Percentiles rank a stretch among this genome's conserved stretches.
These are phyloP conservation scores for Actinomortierella ambigua DNA, from an alignment of 371 early-diverging fungal genomes.

Conservation along the genomic window DNA sequence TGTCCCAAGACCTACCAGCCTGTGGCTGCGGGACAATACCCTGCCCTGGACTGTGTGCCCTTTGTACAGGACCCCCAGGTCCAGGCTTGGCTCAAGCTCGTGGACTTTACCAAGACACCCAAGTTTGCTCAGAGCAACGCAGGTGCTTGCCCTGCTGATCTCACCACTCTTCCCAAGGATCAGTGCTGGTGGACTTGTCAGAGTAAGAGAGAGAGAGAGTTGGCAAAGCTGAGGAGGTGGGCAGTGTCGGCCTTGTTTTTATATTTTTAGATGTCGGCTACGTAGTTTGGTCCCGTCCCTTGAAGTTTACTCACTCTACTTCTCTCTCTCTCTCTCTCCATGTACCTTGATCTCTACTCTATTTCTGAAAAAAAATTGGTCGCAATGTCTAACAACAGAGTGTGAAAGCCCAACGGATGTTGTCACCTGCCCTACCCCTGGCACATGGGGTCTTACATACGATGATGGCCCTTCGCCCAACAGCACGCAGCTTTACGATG, in stretches of 20 bases:
- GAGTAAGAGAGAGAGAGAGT: too few relatives aligned
- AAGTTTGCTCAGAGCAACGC: conserved; percentile 20
- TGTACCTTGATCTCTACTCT: too few relatives aligned
- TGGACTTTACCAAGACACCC: conserved; percentile 29
- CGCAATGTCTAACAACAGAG: conserved; percentile 15
- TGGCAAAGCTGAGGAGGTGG: too few relatives aligned
- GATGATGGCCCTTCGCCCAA: conserved; percentile 54
- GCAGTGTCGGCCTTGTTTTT: too few relatives aligned
- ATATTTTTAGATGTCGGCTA: too few relatives aligned
- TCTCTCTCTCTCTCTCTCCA: too few relatives aligned
- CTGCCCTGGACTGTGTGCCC: conserved; percentile 34
- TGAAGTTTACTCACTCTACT: too few relatives aligned
- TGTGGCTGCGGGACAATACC: conserved; percentile 22
- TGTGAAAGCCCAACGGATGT: conserved; percentile 30
- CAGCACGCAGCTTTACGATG: conserved; percentile 47
- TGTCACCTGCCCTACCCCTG: conserved; percentile 26
- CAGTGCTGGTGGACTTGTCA: conserved; percentile 46
- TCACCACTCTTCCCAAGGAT: conserved; percentile 19
- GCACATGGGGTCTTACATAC: conserved; percentile 64
- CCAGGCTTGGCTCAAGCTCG: conserved; percentile 28
- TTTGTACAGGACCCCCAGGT: conserved; percentile 37
- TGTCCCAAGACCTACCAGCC: conserved; percentile 18
- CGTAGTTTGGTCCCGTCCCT: too few relatives aligned
- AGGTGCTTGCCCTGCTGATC: conserved; percentile 26
- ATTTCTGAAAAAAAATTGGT: too few relatives aligned